These are phyloP conservation scores for Cordyceps javanica DNA, from an alignment of 2,329 filamentous ascomycete species.

Conservation along the genomic window DNA sequence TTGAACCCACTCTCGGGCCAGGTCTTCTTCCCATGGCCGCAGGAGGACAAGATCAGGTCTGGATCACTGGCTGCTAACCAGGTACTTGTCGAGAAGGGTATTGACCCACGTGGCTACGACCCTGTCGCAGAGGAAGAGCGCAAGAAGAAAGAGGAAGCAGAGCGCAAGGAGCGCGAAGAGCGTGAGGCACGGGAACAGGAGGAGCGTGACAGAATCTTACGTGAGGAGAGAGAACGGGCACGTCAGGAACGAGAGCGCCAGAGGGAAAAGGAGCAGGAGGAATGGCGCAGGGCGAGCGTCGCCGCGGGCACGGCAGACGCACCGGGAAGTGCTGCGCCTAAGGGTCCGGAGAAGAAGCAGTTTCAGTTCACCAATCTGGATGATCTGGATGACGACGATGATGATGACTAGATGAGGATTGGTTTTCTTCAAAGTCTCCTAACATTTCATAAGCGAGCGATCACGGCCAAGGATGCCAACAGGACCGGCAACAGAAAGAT, in stretches of 20 bases:
- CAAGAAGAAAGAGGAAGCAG: constrained; percentile 45
- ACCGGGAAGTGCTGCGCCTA: constrained; percentile 21
- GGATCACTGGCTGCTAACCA: constrained; percentile 64
- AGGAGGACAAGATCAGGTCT: constrained; percentile 59
- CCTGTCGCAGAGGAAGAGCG: constrained; percentile 49
- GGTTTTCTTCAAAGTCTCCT: neutral
- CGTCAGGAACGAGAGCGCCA: constrained; percentile 38
- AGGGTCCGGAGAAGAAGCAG: constrained; percentile 40
- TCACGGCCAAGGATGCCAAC: neutral
- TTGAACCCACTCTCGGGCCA: constrained; percentile 51
- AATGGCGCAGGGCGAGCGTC: constrained; percentile 35
- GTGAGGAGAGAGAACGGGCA: constrained; percentile 33
- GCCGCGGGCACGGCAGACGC: constrained; percentile 20
- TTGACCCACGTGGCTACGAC: constrained; percentile 55
- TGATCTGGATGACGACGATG: constrained; percentile 46
- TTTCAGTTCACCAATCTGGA: constrained; percentile 51
- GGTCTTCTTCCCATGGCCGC: constrained; percentile 73
- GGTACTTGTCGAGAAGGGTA: constrained; percentile 53
- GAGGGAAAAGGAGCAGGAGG: constrained; percentile 36
- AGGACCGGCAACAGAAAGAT: neutral
- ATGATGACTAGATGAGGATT: constrained; percentile 25
- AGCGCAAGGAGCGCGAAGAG: constrained; percentile 40
- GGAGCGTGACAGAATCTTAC: constrained; percentile 35
- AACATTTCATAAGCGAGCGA: constrained; percentile 6
- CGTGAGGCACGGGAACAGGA: constrained; percentile 40